These are phyloP conservation scores for Viola pubescens DNA, from an alignment of 441 rosid species.

Conservation along the genomic window DNA sequence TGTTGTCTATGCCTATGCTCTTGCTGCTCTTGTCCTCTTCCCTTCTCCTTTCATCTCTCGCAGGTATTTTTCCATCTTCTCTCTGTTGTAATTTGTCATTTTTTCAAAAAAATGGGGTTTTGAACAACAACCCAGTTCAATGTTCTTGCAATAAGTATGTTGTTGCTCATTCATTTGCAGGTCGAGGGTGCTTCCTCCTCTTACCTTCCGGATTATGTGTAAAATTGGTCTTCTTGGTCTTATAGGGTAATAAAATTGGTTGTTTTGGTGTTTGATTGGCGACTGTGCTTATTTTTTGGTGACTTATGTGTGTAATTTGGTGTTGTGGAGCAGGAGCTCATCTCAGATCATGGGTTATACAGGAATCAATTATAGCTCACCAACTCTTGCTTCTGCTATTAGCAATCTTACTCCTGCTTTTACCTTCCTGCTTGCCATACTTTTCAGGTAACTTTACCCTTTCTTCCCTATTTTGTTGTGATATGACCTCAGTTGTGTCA, in stretches of 20 bases:
- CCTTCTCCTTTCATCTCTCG: slow-evolving; percentile 24
- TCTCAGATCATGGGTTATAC: slow-evolving; percentile 24
- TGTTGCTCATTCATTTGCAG: slow-evolving; percentile 4
- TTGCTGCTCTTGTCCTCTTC: slow-evolving; percentile 23
- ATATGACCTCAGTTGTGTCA: too few relatives aligned
- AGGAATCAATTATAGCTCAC: slow-evolving; percentile 22
- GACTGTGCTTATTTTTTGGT: neutral
- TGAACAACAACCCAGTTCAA: neutral
- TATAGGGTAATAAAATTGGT: slow-evolving; percentile 13
- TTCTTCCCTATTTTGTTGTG: neutral
- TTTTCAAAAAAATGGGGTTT: neutral
- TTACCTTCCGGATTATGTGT: slow-evolving; percentile 14
- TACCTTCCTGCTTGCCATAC: slow-evolving; percentile 22
- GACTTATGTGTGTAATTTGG: neutral
- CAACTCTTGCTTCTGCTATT: slow-evolving; percentile 25
- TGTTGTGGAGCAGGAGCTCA: slow-evolving; percentile 10
- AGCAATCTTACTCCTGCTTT: slow-evolving; percentile 27
- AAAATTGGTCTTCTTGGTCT: slow-evolving; percentile 26
- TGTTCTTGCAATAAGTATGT: neutral
- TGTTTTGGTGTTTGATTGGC: neutral
- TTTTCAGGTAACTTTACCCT: slow-evolving; percentile 16
- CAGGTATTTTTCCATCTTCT: slow-evolving; percentile 6
- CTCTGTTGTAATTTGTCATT: neutral
- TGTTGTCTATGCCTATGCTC: slow-evolving; percentile 21
- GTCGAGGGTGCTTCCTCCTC: slow-evolving; percentile 22